Evolutionary conservation across 257 asterid genomes (phyloP).

Genomic region (Solanum chilense): DNA sequence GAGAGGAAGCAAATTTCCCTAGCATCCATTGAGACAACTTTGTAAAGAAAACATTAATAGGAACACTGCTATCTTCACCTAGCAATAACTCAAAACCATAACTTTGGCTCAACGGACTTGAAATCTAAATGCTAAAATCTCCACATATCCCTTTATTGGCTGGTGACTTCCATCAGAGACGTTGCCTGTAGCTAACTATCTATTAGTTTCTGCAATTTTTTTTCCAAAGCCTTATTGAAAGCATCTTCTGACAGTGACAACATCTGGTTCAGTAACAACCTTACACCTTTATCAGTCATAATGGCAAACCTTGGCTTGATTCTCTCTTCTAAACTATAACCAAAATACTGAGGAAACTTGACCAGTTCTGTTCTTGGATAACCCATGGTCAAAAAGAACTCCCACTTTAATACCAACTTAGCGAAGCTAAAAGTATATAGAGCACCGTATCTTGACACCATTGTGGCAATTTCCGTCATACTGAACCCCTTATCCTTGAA

Average conservation of each 20-base stretch:
- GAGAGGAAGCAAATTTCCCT: background rate
- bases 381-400: slow-evolving; percentile 55
- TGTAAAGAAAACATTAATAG: background rate
- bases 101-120: background rate
- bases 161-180: background rate
- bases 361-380: slow-evolving; percentile 64
- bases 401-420: slow-evolving; percentile 74
- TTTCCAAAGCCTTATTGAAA: slow-evolving; percentile 44
- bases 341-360: slow-evolving; percentile 87
- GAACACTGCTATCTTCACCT: background rate
- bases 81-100: background rate
- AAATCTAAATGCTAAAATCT: background rate
- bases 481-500: slow-evolving; percentile 62
- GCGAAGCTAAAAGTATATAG: slow-evolving; percentile 73
- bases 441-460: slow-evolving; percentile 73
- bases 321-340: slow-evolving; percentile 75
- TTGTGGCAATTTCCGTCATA: slow-evolving; percentile 42
- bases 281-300: slow-evolving; percentile 46
- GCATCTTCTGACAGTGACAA: slow-evolving; percentile 51
- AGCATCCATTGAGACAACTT: background rate
- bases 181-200: background rate
- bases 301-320: slow-evolving; percentile 72
- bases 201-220: slow-evolving; percentile 42
- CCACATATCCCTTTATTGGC: background rate
- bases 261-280: slow-evolving; percentile 65